Percentiles rank a stretch among this genome's conserved stretches.
Conservation (phyloP, 805 yeast species). For the Saccharomycopsis guyanensis region DNA sequence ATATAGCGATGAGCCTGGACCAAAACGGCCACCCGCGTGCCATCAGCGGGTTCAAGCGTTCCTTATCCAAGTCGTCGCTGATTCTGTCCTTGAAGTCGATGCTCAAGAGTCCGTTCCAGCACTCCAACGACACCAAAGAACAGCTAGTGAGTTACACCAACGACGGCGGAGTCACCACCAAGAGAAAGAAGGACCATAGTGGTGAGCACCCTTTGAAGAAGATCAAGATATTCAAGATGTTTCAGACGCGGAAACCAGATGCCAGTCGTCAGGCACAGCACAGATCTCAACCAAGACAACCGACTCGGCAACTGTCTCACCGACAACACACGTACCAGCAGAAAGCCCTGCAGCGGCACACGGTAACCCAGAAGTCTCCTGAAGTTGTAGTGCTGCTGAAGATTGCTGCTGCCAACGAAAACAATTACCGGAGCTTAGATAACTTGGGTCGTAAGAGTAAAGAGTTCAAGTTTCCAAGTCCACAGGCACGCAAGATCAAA, state of each 20-base stretch:
- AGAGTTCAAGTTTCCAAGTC: background rate
- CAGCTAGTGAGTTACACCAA: background rate
- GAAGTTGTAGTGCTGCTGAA: too few relatives aligned
- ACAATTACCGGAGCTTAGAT: background rate
- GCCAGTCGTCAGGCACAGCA: background rate
- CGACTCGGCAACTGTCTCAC: background rate
- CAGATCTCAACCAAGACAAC: background rate
- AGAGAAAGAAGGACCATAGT: background rate
- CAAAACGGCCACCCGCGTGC: too few relatives aligned
- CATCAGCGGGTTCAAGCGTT: slow-evolving; percentile 12
- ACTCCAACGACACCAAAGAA: background rate
- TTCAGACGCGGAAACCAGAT: background rate
- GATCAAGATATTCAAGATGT: background rate
- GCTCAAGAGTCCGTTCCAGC: background rate
- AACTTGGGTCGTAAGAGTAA: background rate
- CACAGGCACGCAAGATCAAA: background rate
- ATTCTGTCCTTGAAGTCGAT: slow-evolving; percentile 16
- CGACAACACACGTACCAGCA: too few relatives aligned
- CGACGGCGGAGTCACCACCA: background rate
- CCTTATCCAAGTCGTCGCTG: slow-evolving; percentile 17
- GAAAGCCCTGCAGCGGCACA: too few relatives aligned
- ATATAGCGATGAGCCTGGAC: too few relatives aligned
- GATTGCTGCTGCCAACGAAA: background rate
- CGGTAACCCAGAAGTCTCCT: too few relatives aligned
- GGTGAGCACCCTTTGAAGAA: background rate